phyloP scores from a whole-genome alignment of 371 early-diverging fungal genomes.

The Blyttiomyces sp. region DNA sequence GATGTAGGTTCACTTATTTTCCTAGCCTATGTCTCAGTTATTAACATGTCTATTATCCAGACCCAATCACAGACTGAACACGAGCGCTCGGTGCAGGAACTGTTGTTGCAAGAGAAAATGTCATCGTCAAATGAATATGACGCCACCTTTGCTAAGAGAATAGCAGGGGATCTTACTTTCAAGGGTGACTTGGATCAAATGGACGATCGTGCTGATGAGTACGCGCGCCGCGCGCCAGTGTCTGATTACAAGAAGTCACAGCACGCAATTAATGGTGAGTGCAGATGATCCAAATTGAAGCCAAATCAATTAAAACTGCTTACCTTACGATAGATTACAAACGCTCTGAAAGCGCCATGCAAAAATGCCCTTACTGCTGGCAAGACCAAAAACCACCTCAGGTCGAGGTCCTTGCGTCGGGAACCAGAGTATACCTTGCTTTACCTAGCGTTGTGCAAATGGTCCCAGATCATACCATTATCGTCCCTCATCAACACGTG shows the following conservation, averaged over 20 bases:
- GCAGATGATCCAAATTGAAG: not conserved
- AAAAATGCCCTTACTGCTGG: conserved; percentile 75
- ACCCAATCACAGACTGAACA: conserved; percentile 54
- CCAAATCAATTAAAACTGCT: too few relatives aligned
- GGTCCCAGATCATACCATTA: conserved; percentile 81
- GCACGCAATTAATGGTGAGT: conserved; percentile 57
- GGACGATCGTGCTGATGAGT: conserved; percentile 84
- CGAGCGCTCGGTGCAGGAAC: conserved; percentile 53
- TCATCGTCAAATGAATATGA: conserved; percentile 53
- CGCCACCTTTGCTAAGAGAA: conserved; percentile 67
- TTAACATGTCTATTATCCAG: conserved; percentile 46
- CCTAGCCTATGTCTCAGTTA: not conserved
- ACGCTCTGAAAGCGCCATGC: conserved; percentile 62
- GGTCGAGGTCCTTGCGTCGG: conserved; percentile 74
- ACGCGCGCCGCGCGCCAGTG: conserved; percentile 44
- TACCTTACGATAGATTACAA: conserved; percentile 56
- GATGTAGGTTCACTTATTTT: not conserved
- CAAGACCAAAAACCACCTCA: conserved; percentile 65
- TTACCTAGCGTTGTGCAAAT: conserved; percentile 73
- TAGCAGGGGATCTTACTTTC: conserved; percentile 72
- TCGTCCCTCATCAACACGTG: conserved; percentile 85
- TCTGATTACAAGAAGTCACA: conserved; percentile 58
- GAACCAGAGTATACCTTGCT: conserved; percentile 73
- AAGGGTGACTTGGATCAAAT: conserved; percentile 70
- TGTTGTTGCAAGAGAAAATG: conserved; percentile 68